Percentiles rank a stretch among this genome's conserved stretches.
These are phyloP conservation scores for Thalassiosira livingstoniorum DNA, from an alignment of 352 stramenopile species.

Conservation along the genomic window DNA sequence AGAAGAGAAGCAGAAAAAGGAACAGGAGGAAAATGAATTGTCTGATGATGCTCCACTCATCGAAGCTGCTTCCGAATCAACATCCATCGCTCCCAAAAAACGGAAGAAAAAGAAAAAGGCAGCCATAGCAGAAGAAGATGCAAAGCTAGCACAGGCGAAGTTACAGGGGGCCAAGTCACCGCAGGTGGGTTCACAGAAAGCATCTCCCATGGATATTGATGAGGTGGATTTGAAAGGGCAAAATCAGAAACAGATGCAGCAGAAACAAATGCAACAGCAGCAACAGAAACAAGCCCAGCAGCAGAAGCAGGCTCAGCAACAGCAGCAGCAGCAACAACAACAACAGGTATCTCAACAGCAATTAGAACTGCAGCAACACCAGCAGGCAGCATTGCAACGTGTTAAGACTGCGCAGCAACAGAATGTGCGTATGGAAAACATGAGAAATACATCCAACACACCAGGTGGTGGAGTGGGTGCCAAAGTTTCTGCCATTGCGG, in stretches of 20 bases:
- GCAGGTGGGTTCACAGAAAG: not conserved
- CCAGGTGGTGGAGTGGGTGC: no score
- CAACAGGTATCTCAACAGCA: constrained; percentile 10
- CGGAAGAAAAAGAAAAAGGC: constrained; percentile 59
- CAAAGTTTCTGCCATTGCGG: not conserved
- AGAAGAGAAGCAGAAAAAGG: constrained; percentile 19
- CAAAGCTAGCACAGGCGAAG: constrained; percentile 6
- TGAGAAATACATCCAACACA: no score
- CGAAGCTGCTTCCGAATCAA: not conserved
- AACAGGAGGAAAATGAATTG: constrained; percentile 12
- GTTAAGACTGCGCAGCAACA: no score
- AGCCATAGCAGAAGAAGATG: constrained; percentile 5
- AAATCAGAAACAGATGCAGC: not conserved
- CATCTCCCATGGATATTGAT: constrained; percentile 20
- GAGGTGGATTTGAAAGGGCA: constrained; percentile 30
- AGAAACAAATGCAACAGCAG: constrained; percentile 24
- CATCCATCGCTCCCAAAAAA: constrained; percentile 34
- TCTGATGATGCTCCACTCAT: constrained; percentile 4
- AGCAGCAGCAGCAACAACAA: constrained; percentile 28
- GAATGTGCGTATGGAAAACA: constrained; percentile 2
- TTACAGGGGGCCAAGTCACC: not conserved
- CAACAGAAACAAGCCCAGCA: constrained; percentile 1
- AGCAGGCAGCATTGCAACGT: constrained; percentile 36
- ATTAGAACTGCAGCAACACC: constrained; percentile 9
- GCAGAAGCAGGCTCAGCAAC: constrained; percentile 9